Evolutionary conservation across 2,329 filamentous ascomycete genomes (phyloP), one percentile per base, ranked within the genome.

Genomic region (Tolypocladium capitatum): DNA sequence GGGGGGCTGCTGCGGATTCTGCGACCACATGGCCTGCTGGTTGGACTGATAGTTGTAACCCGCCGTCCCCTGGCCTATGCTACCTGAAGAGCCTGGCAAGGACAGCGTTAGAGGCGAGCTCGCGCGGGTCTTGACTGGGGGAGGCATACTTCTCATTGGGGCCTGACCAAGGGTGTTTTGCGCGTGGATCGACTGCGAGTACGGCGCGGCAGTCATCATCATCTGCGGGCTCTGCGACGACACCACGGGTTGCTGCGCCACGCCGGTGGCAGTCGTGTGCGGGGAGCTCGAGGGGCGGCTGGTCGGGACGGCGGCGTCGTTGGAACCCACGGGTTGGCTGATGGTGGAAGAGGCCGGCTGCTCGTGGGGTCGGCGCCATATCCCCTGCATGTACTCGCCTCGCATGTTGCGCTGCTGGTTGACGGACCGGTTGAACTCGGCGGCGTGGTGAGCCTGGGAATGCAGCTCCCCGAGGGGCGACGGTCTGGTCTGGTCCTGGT

Each of bases 371-470:
- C 85, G 78, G 53, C 84, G 79, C 85, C 90, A 97, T 54, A 89
- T 77, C 48, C 80, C 81, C 47, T 91, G 82, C 53, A 94, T 73
- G 55, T 88, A 94, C 49, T 90, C 83, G 50, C 75, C 78, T 49
- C 92, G 84, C 66, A 85, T 83, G 35, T 81, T 80, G 49, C 91
- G 83, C 63, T 90, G 84, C 56, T 85, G 78, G 58, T 85, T 88
- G 46, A 97, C 73, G 43, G 78, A 77, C 58, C 92, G 88, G 69
- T 91, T 97, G 69, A 84, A 94, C 56, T 97, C 91, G 49, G 88
- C 87, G 18, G 91, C 84, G 53, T 94, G 87, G 45, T 87, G 81
- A 28, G 89, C 87, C 64, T 96, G 89, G 42, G 85, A 84, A 54
- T 92, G 74, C 47, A 97, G 80, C 58, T 97, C 91, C 43, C 78